A percentile compares a stretch with the other conserved stretches of the same genome.
These are phyloP conservation scores for Solanum rostratum DNA, from an alignment of 257 asterid species.

Conservation along the genomic window DNA sequence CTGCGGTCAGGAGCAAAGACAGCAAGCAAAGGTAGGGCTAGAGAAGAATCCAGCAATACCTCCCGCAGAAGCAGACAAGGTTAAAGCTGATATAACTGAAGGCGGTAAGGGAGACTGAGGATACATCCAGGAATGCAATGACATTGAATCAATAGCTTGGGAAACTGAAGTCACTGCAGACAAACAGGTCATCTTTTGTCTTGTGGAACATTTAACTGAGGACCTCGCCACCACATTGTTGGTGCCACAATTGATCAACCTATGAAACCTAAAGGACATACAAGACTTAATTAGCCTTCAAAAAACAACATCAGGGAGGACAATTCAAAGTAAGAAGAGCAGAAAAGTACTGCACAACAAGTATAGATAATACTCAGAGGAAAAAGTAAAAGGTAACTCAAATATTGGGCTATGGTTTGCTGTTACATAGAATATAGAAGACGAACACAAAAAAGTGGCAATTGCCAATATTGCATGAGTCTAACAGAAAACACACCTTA, in stretches of 20 bases:
- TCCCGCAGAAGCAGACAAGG: slow-evolving; percentile 40
- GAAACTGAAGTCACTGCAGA: slow-evolving; percentile 27
- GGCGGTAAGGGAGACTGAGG: slow-evolving; percentile 80
- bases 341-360: not conserved
- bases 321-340: not conserved
- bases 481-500: not conserved
- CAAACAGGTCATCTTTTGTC: slow-evolving; percentile 16
- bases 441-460: not conserved
- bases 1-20: not conserved
- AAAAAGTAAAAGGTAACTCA: not conserved
- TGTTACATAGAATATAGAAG: not conserved
- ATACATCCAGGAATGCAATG: slow-evolving; percentile 70
- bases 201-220: slow-evolving; percentile 10
- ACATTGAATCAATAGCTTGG: slow-evolving; percentile 9
- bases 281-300: not conserved
- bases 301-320: slow-evolving; percentile 6
- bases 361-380: not conserved
- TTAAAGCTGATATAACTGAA: slow-evolving; percentile 65
- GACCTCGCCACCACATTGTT: slow-evolving; percentile 23
- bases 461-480: not conserved
- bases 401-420: not conserved
- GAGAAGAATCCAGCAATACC: slow-evolving; percentile 31
- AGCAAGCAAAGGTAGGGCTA: slow-evolving; percentile 1
- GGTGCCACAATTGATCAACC: slow-evolving; percentile 43
- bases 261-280: slow-evolving; percentile 62